phyloP scores from a whole-genome alignment of 257 asterid species.

The Solanum sparsipilum region DNA sequence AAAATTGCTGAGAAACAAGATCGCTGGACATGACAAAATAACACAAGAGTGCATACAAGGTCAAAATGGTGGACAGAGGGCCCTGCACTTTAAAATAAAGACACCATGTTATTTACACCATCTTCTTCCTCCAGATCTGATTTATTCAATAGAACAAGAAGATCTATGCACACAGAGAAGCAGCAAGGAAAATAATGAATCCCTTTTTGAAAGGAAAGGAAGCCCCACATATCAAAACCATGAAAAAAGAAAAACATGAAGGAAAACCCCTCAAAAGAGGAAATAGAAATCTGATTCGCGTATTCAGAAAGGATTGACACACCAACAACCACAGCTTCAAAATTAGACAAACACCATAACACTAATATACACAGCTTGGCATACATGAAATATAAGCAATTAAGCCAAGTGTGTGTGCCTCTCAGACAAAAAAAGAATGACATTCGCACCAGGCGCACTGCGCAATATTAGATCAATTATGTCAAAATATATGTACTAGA shows the following conservation, averaged over 20 bases:
- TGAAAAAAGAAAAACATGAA: not conserved
- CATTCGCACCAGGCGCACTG: not conserved
- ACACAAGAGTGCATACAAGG: not conserved
- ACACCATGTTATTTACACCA: not conserved
- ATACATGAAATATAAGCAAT: not conserved
- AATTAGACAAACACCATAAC: not conserved
- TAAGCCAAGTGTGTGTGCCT: not conserved
- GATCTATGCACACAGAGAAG: not conserved
- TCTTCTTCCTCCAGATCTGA: not conserved
- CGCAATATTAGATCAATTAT: not conserved
- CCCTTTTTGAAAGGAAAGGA: not conserved
- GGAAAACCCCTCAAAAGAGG: not conserved
- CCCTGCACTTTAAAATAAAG: not conserved
- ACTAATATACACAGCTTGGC: not conserved
- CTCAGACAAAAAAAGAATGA: not conserved
- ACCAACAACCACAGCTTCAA: not conserved
- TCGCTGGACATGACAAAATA: conserved; percentile 35
- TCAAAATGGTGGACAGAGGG: not conserved
- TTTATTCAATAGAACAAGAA: not conserved
- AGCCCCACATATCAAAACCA: not conserved
- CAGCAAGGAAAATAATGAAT: not conserved
- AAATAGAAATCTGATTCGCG: not conserved
- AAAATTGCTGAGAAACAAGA: conserved; percentile 37
- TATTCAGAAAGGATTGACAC: not conserved
- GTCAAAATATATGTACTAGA: not conserved